A percentile compares a stretch with the other conserved stretches of the same genome.
Conservation (phyloP, 192 early-diverging fungal species). For the Globomyces pollinis-pini region DNA sequence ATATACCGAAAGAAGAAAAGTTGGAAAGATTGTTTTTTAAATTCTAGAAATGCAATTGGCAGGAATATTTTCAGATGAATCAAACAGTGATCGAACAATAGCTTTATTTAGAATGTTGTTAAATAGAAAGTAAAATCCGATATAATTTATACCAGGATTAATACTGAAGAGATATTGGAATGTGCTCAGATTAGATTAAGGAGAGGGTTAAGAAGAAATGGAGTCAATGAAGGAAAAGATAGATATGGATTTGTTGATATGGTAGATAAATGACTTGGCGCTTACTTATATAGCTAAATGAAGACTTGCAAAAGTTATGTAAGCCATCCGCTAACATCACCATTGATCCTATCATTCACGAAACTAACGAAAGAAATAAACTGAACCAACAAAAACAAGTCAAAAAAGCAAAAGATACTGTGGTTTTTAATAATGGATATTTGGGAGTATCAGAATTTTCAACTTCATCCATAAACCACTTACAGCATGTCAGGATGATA, state of each 20-base stretch:
- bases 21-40: neutral
- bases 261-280: too few relatives aligned
- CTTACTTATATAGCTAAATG: neutral
- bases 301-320: neutral
- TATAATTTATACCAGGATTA: neutral
- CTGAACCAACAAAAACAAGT: neutral
- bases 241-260: neutral
- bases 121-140: constrained; percentile 17
- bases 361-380: neutral
- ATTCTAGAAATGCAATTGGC: constrained; percentile 20
- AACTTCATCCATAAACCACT: neutral
- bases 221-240: neutral
- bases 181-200: neutral
- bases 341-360: neutral
- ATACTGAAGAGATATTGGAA: constrained; percentile 5
- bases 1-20: constrained; percentile 4
- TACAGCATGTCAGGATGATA: neutral
- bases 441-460: neutral
- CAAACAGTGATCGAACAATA: constrained; percentile 22
- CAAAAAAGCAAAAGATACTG: neutral
- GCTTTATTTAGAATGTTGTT: constrained; percentile 34
- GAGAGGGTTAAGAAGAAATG: constrained; percentile 1
- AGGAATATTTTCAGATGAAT: constrained; percentile 18
- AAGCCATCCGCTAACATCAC: neutral
- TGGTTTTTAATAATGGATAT: neutral